Percentiles rank a stretch among this genome's conserved stretches.
phyloP scores from a whole-genome alignment of 148 eudicot genomes.

The Beta vulgaris region DNA sequence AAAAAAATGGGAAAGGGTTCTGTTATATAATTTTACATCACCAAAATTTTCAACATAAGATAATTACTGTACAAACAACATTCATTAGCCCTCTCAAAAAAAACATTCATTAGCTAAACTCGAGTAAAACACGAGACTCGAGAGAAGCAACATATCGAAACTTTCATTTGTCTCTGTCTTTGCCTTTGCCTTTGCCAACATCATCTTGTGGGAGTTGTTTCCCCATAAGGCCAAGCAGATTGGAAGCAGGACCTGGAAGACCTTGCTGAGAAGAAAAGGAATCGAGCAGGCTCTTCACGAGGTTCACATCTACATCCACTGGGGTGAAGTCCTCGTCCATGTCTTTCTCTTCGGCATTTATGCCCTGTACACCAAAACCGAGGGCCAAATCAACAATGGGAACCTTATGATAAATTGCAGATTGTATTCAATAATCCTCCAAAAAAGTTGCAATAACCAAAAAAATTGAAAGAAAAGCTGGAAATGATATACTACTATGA shows the following conservation, averaged over 20 bases:
- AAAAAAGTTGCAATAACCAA: not conserved
- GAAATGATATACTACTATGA: not conserved
- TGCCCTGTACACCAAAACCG: constrained; percentile 42
- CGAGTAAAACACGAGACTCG: not conserved
- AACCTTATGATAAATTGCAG: not conserved
- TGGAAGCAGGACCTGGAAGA: constrained; percentile 93
- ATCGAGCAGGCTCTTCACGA: constrained; percentile 82
- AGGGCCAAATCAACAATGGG: not conserved
- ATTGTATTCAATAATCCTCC: not conserved
- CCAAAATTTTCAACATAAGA: no score
- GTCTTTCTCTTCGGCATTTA: constrained; percentile 44
- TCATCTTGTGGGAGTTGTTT: constrained; percentile 63
- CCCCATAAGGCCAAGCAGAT: constrained; percentile 93
- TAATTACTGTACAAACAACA: constrained; percentile 2
- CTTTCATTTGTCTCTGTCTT: not conserved
- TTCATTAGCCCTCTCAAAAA: not conserved
- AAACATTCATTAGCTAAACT: not conserved
- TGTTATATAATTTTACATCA: not conserved
- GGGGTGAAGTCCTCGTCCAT: constrained; percentile 78
- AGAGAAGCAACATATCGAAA: not conserved
- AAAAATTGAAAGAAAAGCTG: not conserved
- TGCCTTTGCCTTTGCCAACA: constrained; percentile 43
- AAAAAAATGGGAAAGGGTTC: not conserved
- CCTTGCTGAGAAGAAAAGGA: constrained; percentile 93
- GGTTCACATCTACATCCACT: constrained; percentile 88